These are phyloP conservation scores for Apophysomyces variabilis DNA, from an alignment of 371 early-diverging fungal genomes.

Conservation along the genomic window DNA sequence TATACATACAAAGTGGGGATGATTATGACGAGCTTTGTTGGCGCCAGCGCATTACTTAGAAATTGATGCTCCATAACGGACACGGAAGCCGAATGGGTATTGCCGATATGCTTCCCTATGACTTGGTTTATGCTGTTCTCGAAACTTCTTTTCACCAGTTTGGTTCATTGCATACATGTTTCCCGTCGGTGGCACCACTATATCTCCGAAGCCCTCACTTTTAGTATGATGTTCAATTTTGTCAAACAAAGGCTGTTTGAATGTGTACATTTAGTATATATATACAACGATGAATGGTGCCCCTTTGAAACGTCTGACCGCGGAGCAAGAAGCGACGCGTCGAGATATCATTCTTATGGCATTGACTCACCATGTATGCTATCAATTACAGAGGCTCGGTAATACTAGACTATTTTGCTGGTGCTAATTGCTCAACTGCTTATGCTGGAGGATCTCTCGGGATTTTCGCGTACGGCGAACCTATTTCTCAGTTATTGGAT, in stretches of 20 bases:
- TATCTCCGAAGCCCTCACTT: constrained; percentile 18
- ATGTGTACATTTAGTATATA: constrained; percentile 18
- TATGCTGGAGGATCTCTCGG: constrained; percentile 18
- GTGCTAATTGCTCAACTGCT: not conserved
- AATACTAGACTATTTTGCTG: constrained; percentile 12
- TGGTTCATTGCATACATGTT: constrained; percentile 29
- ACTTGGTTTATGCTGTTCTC: constrained; percentile 24
- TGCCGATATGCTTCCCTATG: constrained; percentile 27
- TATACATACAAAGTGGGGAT: too few relatives aligned
- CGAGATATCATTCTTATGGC: constrained; percentile 26
- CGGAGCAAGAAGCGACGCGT: constrained; percentile 22
- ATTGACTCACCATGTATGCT: constrained; percentile 9
- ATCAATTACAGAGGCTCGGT: constrained; percentile 30
- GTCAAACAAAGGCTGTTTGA: constrained; percentile 1
- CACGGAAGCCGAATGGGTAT: constrained; percentile 13
- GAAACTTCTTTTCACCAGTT: constrained; percentile 21
- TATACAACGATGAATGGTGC: constrained; percentile 25
- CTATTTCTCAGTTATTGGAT: constrained; percentile 22
- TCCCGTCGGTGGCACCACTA: constrained; percentile 29
- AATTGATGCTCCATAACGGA: too few relatives aligned
- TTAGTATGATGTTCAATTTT: constrained; percentile 33
- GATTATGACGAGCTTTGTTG: too few relatives aligned
- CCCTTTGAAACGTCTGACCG: constrained; percentile 17
- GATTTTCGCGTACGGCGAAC: constrained; percentile 26
- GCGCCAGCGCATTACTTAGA: too few relatives aligned